Percentiles rank a stretch among this genome's conserved stretches.
Conservation (phyloP, 2,329 filamentous ascomycete genomes). For the Claviceps sp. region DNA sequence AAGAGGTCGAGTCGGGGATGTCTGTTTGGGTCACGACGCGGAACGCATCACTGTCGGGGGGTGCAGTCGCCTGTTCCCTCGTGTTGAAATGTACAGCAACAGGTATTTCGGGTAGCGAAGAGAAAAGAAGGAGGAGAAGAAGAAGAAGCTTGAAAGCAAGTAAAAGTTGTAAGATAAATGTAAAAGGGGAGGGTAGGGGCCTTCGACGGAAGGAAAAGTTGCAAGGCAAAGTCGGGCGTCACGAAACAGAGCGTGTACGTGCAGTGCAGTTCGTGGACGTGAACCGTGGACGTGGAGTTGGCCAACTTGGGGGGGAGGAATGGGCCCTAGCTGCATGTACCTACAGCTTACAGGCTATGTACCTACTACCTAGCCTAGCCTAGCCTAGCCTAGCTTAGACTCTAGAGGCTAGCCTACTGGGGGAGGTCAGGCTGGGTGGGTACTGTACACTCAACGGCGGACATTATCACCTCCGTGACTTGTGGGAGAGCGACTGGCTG, state of each 20-base stretch:
- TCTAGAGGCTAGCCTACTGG: background rate
- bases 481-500: too few relatives aligned
- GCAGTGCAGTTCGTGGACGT: slow-evolving; percentile 7
- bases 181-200: background rate
- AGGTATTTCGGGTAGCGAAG: background rate
- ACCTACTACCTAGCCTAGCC: background rate
- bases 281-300: slow-evolving; percentile 6
- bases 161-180: background rate
- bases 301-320: slow-evolving; percentile 6
- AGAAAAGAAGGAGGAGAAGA: background rate
- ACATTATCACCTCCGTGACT: too few relatives aligned
- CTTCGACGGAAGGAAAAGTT: background rate
- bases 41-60: slow-evolving; percentile 7
- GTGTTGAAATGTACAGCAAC: background rate
- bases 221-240: slow-evolving; percentile 1
- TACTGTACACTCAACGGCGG: too few relatives aligned
- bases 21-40: slow-evolving; percentile 3
- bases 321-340: background rate
- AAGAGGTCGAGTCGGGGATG: background rate
- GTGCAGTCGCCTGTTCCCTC: background rate
- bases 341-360: background rate
- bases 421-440: background rate
- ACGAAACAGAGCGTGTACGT: slow-evolving; percentile 8
- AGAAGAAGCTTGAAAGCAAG: background rate
- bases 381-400: too few relatives aligned